phyloP scores from a whole-genome alignment of 345 rosid species.

The Cardamine resedifolia region DNA sequence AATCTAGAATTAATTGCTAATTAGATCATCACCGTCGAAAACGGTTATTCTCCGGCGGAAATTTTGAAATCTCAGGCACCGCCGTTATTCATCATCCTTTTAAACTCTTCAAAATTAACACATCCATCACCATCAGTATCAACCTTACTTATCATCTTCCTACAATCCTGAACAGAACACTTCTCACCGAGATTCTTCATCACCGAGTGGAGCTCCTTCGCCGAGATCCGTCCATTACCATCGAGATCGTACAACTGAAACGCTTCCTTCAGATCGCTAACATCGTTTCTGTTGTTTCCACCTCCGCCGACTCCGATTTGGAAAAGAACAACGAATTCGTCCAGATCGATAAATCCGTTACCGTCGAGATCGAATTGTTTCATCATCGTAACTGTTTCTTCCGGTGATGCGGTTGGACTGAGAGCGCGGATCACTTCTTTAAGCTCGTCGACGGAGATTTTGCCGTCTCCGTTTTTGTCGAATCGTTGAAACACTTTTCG shows the following conservation, averaged over 20 bases:
- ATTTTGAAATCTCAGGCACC: background rate
- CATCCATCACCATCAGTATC: slow-evolving; percentile 90
- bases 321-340: slow-evolving; percentile 60
- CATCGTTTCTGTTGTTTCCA: background rate
- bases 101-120: slow-evolving; percentile 93
- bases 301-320: slow-evolving; percentile 26
- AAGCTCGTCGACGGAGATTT: slow-evolving; percentile 71
- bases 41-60: background rate
- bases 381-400: slow-evolving; percentile 64
- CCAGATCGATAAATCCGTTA: slow-evolving; percentile 70
- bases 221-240: slow-evolving; percentile 81
- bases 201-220: slow-evolving; percentile 66
- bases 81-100: slow-evolving; percentile 69
- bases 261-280: slow-evolving; percentile 71
- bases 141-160: slow-evolving; percentile 80
- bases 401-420: slow-evolving; percentile 46
- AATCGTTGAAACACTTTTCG: too few species aligned
- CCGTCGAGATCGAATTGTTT: slow-evolving; percentile 87
- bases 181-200: slow-evolving; percentile 81
- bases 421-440: slow-evolving; percentile 55
- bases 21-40: too few species aligned
- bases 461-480: too few species aligned
- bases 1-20: background rate
- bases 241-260: slow-evolving; percentile 84
- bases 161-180: slow-evolving; percentile 61